Percentiles rank a stretch among this genome's conserved stretches.
These are phyloP conservation scores for Psilocybe sp. DNA, from an alignment of 768 basidiomycete species.

Conservation along the genomic window DNA sequence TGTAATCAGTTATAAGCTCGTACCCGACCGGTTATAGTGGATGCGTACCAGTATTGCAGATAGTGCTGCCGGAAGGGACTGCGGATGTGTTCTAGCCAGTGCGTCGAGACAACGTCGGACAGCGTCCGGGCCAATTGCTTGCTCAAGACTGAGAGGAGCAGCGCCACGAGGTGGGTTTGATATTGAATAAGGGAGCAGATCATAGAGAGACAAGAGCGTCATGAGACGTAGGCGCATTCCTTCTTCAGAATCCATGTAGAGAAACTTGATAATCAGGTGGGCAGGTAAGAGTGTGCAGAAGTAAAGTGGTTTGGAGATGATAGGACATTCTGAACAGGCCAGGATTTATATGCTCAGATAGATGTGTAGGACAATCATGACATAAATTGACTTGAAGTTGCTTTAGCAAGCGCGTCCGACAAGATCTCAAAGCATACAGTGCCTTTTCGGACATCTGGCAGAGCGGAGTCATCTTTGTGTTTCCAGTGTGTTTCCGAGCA, in stretches of 20 bases:
- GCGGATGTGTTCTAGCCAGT: constrained; percentile 14
- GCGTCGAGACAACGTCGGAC: constrained; percentile 22
- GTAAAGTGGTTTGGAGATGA: background rate
- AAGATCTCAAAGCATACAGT: too few species aligned
- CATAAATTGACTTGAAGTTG: too few species aligned
- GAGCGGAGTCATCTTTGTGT: too few species aligned
- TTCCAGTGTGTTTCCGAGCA: too few species aligned
- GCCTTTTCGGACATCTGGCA: too few species aligned
- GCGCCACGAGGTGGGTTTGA: constrained; percentile 24
- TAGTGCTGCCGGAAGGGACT: constrained; percentile 6
- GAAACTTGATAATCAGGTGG: background rate
- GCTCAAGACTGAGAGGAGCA: constrained; percentile 21
- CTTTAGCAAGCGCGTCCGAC: too few species aligned
- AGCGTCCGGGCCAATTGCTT: constrained; percentile 22
- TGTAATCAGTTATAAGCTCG: too few species aligned
- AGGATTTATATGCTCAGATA: too few species aligned
- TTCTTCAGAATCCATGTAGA: constrained; percentile 14
- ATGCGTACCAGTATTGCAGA: constrained; percentile 14
- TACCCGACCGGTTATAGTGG: too few species aligned
- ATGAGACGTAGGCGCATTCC: constrained; percentile 25
- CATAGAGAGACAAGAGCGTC: constrained; percentile 28
- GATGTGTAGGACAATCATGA: too few species aligned
- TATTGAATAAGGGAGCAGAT: constrained; percentile 28
- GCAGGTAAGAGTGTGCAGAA: background rate
- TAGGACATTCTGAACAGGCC: too few species aligned